phyloP scores from a whole-genome alignment of 352 stramenopile genomes.

The Bremia lactucae region DNA sequence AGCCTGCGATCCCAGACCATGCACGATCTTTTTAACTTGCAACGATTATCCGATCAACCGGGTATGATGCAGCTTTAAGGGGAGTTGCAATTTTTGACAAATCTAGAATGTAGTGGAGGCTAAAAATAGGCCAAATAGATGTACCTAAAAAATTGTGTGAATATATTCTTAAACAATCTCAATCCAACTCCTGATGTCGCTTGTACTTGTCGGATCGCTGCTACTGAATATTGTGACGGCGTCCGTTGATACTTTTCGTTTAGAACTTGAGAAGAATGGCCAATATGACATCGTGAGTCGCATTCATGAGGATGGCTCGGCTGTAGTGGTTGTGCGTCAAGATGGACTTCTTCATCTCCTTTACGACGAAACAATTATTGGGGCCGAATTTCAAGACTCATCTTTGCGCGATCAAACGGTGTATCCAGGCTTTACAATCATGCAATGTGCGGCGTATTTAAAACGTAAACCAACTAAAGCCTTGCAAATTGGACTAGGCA shows the following conservation, averaged over 20 bases:
- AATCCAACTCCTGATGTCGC: too few species aligned
- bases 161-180: too few species aligned
- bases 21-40: conserved; percentile 21
- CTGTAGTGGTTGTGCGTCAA: conserved; percentile 45
- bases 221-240: conserved; percentile 5
- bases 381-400: conserved; percentile 61
- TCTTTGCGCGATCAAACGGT: conserved; percentile 46
- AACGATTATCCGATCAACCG: conserved; percentile 2
- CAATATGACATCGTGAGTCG: conserved; percentile 17
- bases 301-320: conserved; percentile 35
- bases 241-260: not conserved
- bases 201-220: conserved; percentile 4
- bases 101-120: too few species aligned
- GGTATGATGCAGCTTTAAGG: conserved; percentile 10
- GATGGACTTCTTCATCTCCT: conserved; percentile 45
- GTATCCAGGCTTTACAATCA: conserved; percentile 75
- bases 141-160: too few species aligned
- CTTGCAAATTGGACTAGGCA: conserved; percentile 59
- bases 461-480: conserved; percentile 28
- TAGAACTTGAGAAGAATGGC: conserved; percentile 8
- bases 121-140: too few species aligned
- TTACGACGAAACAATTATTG: conserved; percentile 74
- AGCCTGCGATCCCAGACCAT: conserved; percentile 14
- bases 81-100: too few species aligned
- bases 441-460: conserved; percentile 59